phyloP scores from a whole-genome alignment of 1,284 basidiomycete genomes.

The Cutaneotrichosporon dermatis region DNA sequence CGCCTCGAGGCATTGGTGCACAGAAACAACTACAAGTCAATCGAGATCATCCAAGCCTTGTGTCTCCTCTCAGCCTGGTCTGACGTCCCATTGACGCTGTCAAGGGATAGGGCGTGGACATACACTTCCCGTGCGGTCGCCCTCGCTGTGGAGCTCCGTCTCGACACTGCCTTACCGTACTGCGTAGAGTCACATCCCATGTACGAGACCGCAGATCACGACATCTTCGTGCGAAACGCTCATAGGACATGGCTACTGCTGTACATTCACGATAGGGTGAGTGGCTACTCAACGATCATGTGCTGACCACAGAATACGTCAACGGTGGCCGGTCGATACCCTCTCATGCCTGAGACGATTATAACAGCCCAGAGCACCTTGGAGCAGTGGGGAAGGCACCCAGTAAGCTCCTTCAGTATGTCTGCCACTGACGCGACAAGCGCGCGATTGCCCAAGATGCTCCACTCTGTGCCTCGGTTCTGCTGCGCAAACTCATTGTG shows the following conservation, averaged over 20 bases:
- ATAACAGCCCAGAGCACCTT: neutral
- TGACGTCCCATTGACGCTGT: neutral
- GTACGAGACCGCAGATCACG: neutral
- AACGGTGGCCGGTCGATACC: neutral
- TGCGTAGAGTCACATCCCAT: neutral
- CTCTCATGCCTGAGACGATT: neutral
- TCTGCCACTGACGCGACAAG: neutral
- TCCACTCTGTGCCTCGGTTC: neutral
- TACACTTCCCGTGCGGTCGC: neutral
- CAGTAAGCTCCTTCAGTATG: neutral
- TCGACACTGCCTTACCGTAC: neutral
- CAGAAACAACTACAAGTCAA: neutral
- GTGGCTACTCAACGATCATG: too few species aligned
- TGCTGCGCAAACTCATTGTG: neutral
- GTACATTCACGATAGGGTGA: neutral
- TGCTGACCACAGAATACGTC: neutral
- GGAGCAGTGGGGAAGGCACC: neutral
- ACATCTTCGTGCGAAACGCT: neutral
- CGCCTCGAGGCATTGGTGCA: neutral
- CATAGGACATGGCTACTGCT: neutral
- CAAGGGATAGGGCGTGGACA: neutral
- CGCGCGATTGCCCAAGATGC: neutral
- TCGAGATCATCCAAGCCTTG: neutral
- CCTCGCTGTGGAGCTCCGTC: neutral
- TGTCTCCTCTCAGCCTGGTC: neutral